phyloP scores from a whole-genome alignment of 345 rosid species.

The Murraya koenigii region DNA sequence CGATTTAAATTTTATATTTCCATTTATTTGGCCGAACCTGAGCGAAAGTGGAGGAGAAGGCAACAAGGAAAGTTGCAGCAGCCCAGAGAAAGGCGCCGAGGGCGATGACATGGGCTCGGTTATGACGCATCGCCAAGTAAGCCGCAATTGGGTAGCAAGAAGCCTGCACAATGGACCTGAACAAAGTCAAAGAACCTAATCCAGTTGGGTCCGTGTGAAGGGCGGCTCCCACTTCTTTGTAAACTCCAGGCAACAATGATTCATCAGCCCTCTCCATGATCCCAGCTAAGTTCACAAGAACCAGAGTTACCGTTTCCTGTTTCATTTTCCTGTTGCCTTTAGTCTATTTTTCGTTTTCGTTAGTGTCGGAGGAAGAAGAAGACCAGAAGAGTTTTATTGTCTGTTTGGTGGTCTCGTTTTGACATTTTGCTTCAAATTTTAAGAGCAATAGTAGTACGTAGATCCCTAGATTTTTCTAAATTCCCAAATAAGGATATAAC shows the following conservation, averaged over 20 bases:
- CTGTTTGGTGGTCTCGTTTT: background rate
- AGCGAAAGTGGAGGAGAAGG: conserved; percentile 55
- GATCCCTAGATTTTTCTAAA: too few species aligned
- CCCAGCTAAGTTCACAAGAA: conserved; percentile 81
- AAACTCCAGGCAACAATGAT: conserved; percentile 82
- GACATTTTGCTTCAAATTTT: too few species aligned
- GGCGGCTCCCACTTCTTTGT: conserved; percentile 87
- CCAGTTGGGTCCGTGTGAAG: conserved; percentile 82
- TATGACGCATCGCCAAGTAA: conserved; percentile 52
- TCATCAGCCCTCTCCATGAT: conserved; percentile 96
- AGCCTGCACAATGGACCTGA: conserved; percentile 60
- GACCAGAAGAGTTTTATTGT: background rate
- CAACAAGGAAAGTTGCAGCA: conserved; percentile 74
- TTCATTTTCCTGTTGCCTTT: conserved; percentile 36
- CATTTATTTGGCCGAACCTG: conserved; percentile 35
- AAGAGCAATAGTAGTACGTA: too few species aligned
- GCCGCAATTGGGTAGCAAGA: conserved; percentile 64
- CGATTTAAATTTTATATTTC: background rate
- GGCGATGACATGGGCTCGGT: conserved; percentile 66
- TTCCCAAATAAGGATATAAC: too few species aligned
- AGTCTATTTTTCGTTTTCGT: background rate
- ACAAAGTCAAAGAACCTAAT: conserved; percentile 68
- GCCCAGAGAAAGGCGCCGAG: conserved; percentile 79
- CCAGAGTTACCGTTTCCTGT: conserved; percentile 57
- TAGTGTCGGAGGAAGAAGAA: background rate